A percentile compares a stretch with the other conserved stretches of the same genome.
phyloP scores from a whole-genome alignment of 1,139 yeast genomes.

The Taphrina communis region DNA sequence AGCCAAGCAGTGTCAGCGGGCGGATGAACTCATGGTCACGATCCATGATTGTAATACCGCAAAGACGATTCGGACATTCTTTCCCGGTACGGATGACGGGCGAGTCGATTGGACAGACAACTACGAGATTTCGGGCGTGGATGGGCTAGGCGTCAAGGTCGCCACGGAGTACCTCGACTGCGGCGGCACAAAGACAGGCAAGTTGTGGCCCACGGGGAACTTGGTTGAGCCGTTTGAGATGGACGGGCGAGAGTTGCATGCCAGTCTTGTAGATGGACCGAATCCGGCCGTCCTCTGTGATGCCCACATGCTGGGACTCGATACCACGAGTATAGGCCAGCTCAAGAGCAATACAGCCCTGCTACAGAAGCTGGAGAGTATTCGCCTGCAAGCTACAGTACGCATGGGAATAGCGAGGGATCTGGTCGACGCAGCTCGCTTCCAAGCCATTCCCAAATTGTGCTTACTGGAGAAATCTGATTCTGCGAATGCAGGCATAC shows the following conservation, averaged over 20 bases:
- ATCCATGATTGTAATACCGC: slow-evolving; percentile 5
- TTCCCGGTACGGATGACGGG: slow-evolving; percentile 1
- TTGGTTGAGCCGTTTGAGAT: background rate
- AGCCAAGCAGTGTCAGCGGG: background rate
- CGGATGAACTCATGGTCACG: background rate
- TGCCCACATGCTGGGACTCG: background rate
- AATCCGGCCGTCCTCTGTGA: slow-evolving; percentile 20
- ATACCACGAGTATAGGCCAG: background rate
- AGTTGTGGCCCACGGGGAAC: slow-evolving; percentile 15
- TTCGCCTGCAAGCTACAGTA: slow-evolving; percentile 11
- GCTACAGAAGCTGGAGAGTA: background rate
- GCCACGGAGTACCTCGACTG: slow-evolving; percentile 22
- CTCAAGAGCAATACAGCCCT: background rate
- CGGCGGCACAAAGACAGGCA: slow-evolving; percentile 22
- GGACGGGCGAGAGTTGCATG: slow-evolving; percentile 3
- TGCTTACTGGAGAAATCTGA: background rate
- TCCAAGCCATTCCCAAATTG: background rate
- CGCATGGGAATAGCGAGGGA: slow-evolving; percentile 17
- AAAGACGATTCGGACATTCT: background rate
- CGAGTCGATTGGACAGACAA: slow-evolving; percentile 16
- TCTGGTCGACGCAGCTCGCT: background rate
- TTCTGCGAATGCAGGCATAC: background rate
- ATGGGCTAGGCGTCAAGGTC: slow-evolving; percentile 17
- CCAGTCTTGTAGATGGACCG: slow-evolving; percentile 21
- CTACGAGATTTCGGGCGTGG: slow-evolving; percentile 13